Evolutionary conservation across 345 rosid species (phyloP).

Genomic region (Lepidium didymum): DNA sequence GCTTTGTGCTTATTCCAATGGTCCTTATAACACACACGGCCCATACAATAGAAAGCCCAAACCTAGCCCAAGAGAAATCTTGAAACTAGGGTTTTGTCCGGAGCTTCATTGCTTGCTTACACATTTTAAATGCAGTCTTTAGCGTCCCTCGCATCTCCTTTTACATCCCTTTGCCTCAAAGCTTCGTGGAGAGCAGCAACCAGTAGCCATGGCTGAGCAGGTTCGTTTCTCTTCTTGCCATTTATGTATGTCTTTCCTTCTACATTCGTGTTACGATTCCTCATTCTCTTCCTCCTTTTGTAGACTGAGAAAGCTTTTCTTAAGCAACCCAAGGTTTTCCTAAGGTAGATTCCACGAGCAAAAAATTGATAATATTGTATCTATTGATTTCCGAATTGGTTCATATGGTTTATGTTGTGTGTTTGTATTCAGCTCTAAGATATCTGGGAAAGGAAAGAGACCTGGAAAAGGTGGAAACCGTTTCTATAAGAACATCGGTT

Average conservation of each 20-base stretch:
- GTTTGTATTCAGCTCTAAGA: conserved; percentile 52
- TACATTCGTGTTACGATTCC: neutral
- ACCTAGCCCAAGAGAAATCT: neutral
- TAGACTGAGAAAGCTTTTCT: conserved; percentile 82
- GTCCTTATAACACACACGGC: too few species aligned
- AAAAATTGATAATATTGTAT: neutral
- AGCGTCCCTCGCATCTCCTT: neutral
- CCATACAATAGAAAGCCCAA: conserved; percentile 14
- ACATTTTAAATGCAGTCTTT: neutral
- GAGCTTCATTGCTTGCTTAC: neutral
- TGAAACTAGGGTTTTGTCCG: conserved; percentile 21
- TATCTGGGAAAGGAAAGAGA: conserved; percentile 76
- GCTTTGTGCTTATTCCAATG: too few species aligned
- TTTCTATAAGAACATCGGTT: conserved; percentile 77
- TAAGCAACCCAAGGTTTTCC: conserved; percentile 80
- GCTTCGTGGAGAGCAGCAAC: conserved; percentile 8
- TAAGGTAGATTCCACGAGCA: conserved; percentile 29
- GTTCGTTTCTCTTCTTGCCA: neutral
- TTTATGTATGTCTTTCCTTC: neutral
- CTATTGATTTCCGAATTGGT: neutral
- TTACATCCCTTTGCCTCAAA: neutral
- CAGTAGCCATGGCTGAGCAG: conserved; percentile 35
- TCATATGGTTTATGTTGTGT: neutral
- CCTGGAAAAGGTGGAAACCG: conserved; percentile 98
- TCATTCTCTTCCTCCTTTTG: neutral